phyloP scores from a whole-genome alignment of 129 eudicot species.

The Cynara cardunculus region DNA sequence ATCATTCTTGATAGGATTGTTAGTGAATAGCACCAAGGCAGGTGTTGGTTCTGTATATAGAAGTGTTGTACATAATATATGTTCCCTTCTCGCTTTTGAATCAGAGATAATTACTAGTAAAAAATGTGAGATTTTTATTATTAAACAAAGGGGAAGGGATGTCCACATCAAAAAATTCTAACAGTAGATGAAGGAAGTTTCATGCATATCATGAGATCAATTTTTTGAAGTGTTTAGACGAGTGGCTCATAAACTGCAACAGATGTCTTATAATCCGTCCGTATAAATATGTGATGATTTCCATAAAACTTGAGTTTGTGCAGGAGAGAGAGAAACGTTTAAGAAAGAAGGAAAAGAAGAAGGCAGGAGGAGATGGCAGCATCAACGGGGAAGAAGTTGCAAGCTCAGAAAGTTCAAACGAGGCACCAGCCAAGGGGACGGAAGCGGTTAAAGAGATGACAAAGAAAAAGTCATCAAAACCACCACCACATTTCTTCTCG shows the following conservation, averaged over 20 bases:
- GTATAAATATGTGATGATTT: not conserved
- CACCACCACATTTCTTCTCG: slow-evolving; percentile 18
- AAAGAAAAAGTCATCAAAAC: slow-evolving; percentile 5
- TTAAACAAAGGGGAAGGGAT: not conserved
- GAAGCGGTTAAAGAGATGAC: slow-evolving; percentile 32
- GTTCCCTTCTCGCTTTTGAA: not conserved
- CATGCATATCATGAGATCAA: too few relatives aligned
- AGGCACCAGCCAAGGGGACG: slow-evolving; percentile 22
- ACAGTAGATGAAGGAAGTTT: not conserved
- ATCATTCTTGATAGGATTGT: not conserved
- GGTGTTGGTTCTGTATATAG: not conserved
- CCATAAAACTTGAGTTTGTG: slow-evolving; percentile 16
- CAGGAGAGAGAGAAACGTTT: slow-evolving; percentile 79
- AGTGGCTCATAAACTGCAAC: too few relatives aligned
- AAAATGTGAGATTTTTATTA: not conserved
- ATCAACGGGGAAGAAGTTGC: slow-evolving; percentile 34
- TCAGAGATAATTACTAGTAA: not conserved
- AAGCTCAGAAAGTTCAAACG: slow-evolving; percentile 27
- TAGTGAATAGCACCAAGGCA: not conserved
- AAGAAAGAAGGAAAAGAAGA: slow-evolving; percentile 84
- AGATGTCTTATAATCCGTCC: not conserved
- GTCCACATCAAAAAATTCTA: not conserved
- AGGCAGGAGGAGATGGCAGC: slow-evolving; percentile 35
- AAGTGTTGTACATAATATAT: not conserved
- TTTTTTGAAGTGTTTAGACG: too few relatives aligned